phyloP scores from a whole-genome alignment of 495 filamentous ascomycete species.

The Baudoinia panamericana region DNA sequence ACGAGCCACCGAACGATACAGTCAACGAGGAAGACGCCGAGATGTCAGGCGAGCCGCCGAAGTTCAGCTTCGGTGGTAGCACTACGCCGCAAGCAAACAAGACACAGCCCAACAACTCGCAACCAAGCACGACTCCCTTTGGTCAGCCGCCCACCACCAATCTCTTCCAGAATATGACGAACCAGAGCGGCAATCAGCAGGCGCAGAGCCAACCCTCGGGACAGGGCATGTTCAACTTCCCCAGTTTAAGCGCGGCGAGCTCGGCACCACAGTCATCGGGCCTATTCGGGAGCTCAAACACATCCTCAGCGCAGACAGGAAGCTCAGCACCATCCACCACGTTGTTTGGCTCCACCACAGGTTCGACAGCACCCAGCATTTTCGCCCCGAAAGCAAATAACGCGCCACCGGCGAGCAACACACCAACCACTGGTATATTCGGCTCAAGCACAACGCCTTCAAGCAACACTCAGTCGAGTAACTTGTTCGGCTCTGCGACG shows the following conservation, averaged over 20 bases:
- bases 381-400: no score
- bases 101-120: no score
- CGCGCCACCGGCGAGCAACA: no score
- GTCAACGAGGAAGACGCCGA: not conserved
- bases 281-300: not conserved
- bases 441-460: no score
- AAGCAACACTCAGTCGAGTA: no score
- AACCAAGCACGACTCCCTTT: constrained; percentile 7
- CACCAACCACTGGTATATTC: no score
- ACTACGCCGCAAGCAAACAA: constrained; percentile 11
- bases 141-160: constrained; percentile 8
- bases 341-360: not conserved
- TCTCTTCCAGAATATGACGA: constrained; percentile 1
- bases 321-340: not conserved
- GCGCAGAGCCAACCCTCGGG: not conserved
- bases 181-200: constrained; percentile 5
- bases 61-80: constrained; percentile 3
- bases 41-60: constrained; percentile 1
- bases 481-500: no score
- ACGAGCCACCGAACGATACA: not conserved
- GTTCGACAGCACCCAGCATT: not conserved
- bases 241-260: no score
- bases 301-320: not conserved
- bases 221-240: no score
- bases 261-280: not conserved